Conservation (phyloP, 768 basidiomycete genomes). For the Boletus eberwhitei region DNA sequence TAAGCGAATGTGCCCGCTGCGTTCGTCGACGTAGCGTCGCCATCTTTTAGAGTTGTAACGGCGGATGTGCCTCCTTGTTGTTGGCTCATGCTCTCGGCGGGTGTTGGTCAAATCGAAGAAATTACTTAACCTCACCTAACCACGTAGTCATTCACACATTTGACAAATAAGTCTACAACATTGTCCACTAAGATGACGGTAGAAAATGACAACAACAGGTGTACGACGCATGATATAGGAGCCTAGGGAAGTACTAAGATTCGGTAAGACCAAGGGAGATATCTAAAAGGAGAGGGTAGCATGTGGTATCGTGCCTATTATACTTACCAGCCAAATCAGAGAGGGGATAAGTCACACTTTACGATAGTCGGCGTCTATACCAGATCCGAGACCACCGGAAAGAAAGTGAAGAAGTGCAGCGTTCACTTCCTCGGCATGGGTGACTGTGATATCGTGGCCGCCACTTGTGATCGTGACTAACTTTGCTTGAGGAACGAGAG, state of each 20-base stretch:
- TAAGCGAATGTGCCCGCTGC: constrained; percentile 25
- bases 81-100: constrained; percentile 3
- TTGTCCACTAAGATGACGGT: neutral
- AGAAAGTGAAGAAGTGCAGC: constrained; percentile 28
- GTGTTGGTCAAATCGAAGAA: neutral
- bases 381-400: constrained; percentile 5
- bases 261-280: neutral
- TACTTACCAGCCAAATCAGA: neutral
- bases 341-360: neutral
- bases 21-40: constrained; percentile 1
- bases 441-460: constrained; percentile 32
- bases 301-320: constrained; percentile 4
- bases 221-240: neutral
- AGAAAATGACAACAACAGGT: constrained; percentile 6
- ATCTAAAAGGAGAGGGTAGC: constrained; percentile 5
- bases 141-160: neutral
- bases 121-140: no score
- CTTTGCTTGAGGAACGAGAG: constrained; percentile 27
- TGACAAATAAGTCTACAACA: constrained; percentile 12
- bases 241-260: neutral
- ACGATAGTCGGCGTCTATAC: neutral
- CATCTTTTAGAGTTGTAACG: neutral
- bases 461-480: constrained; percentile 30
- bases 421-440: constrained; percentile 32
- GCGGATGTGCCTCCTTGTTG: neutral